Evolutionary conservation across 2,329 filamentous ascomycete species (phyloP).

Genomic region (Cyphellophora europaea): DNA sequence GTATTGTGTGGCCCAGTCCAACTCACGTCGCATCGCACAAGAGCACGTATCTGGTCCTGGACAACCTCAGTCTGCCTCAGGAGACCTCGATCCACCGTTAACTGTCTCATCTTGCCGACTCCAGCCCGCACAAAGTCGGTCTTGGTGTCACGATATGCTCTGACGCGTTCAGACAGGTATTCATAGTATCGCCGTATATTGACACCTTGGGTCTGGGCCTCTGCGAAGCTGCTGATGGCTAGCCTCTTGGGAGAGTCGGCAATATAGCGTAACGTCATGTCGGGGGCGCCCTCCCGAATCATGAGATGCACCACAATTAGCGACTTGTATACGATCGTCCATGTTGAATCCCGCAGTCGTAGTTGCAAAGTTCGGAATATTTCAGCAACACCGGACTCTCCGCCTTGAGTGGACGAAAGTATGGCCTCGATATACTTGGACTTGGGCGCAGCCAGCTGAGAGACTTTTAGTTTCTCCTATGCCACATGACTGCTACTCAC

Average conservation of each 20-base stretch:
- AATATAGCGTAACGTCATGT: conserved; percentile 79
- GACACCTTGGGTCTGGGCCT: conserved; percentile 87
- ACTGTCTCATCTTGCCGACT: conserved; percentile 71
- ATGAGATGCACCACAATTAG: conserved; percentile 93
- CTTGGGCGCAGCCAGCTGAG: conserved; percentile 91
- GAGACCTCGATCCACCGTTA: conserved; percentile 85
- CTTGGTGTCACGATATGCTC: conserved; percentile 73
- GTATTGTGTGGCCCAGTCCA: neutral
- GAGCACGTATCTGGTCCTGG: conserved; percentile 73
- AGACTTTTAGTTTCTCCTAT: conserved; percentile 19
- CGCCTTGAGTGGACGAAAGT: conserved; percentile 85
- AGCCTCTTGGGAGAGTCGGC: conserved; percentile 73
- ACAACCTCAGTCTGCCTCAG: conserved; percentile 85
- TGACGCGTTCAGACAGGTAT: conserved; percentile 74
- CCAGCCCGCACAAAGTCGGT: conserved; percentile 82
- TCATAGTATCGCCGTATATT: conserved; percentile 89
- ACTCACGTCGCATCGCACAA: conserved; percentile 83
- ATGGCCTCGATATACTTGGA: conserved; percentile 99
- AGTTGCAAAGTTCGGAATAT: conserved; percentile 88
- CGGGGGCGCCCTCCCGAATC: conserved; percentile 87
- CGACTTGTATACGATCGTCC: conserved; percentile 99
- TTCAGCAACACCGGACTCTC: conserved; percentile 88
- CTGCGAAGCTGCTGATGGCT: conserved; percentile 82
- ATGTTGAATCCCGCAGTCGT: conserved; percentile 87
- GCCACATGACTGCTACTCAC: conserved; percentile 37